Evolutionary conservation across 768 basidiomycete genomes (phyloP), one percentile per base, ranked within the genome.

Genomic region (Auricularia sp.): DNA sequence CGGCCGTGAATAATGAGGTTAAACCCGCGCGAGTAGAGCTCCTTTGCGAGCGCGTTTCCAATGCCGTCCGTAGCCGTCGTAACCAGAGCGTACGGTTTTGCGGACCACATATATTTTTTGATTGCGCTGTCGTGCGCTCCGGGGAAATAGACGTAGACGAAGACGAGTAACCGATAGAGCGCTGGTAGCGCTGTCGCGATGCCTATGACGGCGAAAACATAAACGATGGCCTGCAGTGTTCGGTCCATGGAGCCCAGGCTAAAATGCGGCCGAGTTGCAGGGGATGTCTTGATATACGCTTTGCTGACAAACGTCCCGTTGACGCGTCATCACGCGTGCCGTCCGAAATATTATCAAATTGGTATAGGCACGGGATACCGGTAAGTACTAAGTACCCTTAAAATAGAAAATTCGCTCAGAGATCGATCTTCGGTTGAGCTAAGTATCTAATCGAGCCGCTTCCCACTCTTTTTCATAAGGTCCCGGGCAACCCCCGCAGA

Each of bases 1-100:
- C 67, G 54, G 4, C 67, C 67, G 54, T 67, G 67, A 14, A 67
- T 42, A 36, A 67, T 65, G 18, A 67, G 58, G 58, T 67, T 67
- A 44, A 67, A 67, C 34, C 54, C 65, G 33, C 64, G 51, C 4
- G 37, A 45, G 42, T 45, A 62, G 51, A 67, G 54, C 35, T 67
- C 65, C 33, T 54, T 65, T 3, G 67, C 67, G 5, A 67, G 24
- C 34, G 62, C 67, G 21, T 65, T 65, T 11, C 67, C 64, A n/a
- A 67, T 67, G 18, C 67, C 67, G 47, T 67, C 67, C 3, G 64
- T 58, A 3, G 62, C 61, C 16, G 64, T 65, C 6, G 67, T 67
- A 6, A 67, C 62, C 35, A 67, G 62, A 1, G 67, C 67, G 56
- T 65, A 67, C 8, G 65, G 65, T 18, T 18, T 1, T 18, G 14